Evolutionary conservation across 179 eudicot species (phyloP), one percentile per base, ranked within the genome.

Genomic region (Silene coronaria): DNA sequence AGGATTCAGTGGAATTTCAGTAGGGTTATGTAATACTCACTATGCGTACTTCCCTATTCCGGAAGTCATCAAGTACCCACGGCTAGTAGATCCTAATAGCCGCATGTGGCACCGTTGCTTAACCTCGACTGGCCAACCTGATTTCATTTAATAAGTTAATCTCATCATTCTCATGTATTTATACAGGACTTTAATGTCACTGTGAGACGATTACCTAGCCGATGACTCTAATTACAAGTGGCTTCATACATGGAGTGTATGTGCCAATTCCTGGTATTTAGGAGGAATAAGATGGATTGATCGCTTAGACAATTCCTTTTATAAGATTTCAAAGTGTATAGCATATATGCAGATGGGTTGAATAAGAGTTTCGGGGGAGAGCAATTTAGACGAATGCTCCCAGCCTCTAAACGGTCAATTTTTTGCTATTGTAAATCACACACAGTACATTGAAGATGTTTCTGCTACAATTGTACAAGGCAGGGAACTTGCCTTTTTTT

Each of bases 41-140:
- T 96, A 93, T 72, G 99, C 88, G 65, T 93, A 93, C 85, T 90
- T 96, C 59, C 99, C 99, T 5, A 96, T 96, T 76, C 96, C 98
- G 1, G 99, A 91, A 85, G 99, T 96, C 76, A 96, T 96, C 30
- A 84, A 86, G 23, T 86, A 91, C 81, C 92, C 97, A 17, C 86
- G 85, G 74, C 79, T 81, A 11, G 88, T 96, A 0, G 98, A 96
- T 83, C 97, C 94, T 13, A 93, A 96, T 79, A 96, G 99, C 80
- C 98, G 99, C n/a, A 96, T 96, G 99, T 96, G 99, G 99, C 99
- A 96, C 80, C 98, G 98, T 86, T 96, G 99, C 89, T 87, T 96
- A 85, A 96, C 98, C 13, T 87, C 99, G 75, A 96, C 99, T 10
- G 98, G 99, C 73, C 99, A 96, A 71, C 99, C 99, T 0, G 99